phyloP scores from a whole-genome alignment of 176 grass and related monocot species.

The Puccinellia tenuiflora region DNA sequence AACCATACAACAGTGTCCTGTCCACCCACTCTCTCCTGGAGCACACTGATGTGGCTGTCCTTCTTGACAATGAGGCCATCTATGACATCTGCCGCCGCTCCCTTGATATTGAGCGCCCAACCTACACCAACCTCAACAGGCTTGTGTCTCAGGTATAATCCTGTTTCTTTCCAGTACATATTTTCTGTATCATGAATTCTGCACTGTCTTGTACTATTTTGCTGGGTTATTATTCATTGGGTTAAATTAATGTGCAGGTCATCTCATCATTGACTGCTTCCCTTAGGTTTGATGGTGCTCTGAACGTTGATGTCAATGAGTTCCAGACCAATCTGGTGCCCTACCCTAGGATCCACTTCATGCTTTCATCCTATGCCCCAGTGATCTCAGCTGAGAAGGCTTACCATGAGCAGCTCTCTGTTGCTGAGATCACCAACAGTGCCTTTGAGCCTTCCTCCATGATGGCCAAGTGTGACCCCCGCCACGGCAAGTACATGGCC shows the following conservation, averaged over 20 bases:
- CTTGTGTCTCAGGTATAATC: conserved; percentile 42
- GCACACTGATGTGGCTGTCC: conserved; percentile 43
- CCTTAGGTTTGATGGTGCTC: conserved; percentile 54
- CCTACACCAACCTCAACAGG: conserved; percentile 59
- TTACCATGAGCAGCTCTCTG: conserved; percentile 52
- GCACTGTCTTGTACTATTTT: neutral
- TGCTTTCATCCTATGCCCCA: conserved; percentile 49
- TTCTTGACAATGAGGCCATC: conserved; percentile 48
- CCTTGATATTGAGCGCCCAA: conserved; percentile 59
- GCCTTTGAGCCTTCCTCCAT: conserved; percentile 51
- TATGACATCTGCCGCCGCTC: conserved; percentile 58
- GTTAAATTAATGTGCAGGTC: conserved; percentile 5
- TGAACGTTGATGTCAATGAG: conserved; percentile 46
- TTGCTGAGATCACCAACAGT: conserved; percentile 49
- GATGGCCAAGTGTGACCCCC: conserved; percentile 57
- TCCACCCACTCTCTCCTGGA: conserved; percentile 54
- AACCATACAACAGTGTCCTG: conserved; percentile 62
- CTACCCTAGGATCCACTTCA: conserved; percentile 56
- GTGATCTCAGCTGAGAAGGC: conserved; percentile 56
- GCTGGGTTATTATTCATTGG: neutral
- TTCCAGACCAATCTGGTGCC: conserved; percentile 56
- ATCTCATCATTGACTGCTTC: conserved; percentile 52
- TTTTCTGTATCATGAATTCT: neutral
- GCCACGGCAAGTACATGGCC: conserved; percentile 61
- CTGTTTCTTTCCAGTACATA: neutral